A percentile compares a stretch with the other conserved stretches of the same genome.
Conservation (phyloP, 2,329 filamentous ascomycete species). For the Pestalotiopsis sp. region DNA sequence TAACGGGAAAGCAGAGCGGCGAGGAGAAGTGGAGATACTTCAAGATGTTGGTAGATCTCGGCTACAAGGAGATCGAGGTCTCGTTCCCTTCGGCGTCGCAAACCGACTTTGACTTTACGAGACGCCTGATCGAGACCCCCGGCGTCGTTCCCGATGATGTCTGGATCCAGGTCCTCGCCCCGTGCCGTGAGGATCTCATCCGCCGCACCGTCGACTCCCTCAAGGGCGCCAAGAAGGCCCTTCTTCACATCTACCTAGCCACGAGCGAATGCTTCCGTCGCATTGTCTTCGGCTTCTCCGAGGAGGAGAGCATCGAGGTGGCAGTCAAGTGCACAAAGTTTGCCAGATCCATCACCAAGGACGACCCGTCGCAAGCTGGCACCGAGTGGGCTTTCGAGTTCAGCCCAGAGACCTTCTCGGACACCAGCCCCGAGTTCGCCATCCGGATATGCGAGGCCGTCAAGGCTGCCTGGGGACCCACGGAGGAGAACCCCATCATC, state of each 20-base stretch:
- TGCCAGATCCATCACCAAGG: conserved; percentile 88
- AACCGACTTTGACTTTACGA: conserved; percentile 95
- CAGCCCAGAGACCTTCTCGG: conserved; percentile 87
- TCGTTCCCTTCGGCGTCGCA: conserved; percentile 94
- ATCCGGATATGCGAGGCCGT: conserved; percentile 88
- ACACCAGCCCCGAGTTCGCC: conserved; percentile 82
- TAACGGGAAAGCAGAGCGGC: conserved; percentile 64
- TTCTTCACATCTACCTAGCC: conserved; percentile 94
- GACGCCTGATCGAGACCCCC: conserved; percentile 82
- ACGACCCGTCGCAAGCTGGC: conserved; percentile 58
- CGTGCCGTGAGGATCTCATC: conserved; percentile 91
- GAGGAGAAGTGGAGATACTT: conserved; percentile 96
- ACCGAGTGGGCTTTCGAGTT: conserved; percentile 82
- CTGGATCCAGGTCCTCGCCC: conserved; percentile 87
- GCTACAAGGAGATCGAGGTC: conserved; percentile 98
- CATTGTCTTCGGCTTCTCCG: conserved; percentile 85
- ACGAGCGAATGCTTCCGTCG: conserved; percentile 94
- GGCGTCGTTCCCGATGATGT: conserved; percentile 86
- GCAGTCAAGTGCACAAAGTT: conserved; percentile 86
- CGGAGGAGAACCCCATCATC: conserved; percentile 79
- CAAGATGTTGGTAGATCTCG: conserved; percentile 87
- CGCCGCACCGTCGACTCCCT: conserved; percentile 85
- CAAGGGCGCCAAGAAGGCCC: conserved; percentile 87
- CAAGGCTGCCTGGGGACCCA: conserved; percentile 89
- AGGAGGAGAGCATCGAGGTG: conserved; percentile 79